These are phyloP conservation scores for Phaeosphaeriaceae sp. DNA, from an alignment of 2,329 filamentous ascomycete species.

Conservation along the genomic window DNA sequence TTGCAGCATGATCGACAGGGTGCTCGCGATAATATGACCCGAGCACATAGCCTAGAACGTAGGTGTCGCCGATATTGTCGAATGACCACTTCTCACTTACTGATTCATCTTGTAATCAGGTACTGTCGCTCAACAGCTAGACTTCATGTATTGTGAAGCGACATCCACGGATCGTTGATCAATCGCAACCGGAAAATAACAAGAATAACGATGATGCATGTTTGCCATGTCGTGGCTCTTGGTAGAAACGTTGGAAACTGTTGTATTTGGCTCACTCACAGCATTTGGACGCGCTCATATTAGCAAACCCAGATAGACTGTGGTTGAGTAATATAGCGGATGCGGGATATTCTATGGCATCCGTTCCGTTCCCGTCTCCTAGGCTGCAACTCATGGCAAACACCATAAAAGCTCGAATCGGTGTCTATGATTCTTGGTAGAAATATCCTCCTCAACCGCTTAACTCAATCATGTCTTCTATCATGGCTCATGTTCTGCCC, in stretches of 20 bases:
- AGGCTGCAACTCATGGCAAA: conserved; percentile 9
- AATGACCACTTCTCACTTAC: no score
- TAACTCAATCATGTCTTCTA: conserved; percentile 6
- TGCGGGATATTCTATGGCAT: neutral
- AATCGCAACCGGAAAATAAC: no score
- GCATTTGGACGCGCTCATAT: neutral
- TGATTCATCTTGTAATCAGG: no score
- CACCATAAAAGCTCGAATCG: neutral
- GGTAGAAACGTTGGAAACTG: no score
- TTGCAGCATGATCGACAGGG: conserved; percentile 13
- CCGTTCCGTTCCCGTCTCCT: neutral
- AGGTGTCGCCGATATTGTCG: no score
- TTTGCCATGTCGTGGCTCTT: no score
- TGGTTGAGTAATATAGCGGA: neutral
- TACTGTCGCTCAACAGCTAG: no score
- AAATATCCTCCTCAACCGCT: neutral
- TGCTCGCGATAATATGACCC: conserved; percentile 21
- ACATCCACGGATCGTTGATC: no score
- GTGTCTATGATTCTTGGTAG: neutral
- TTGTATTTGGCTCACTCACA: no score
- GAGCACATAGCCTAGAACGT: conserved; percentile 3
- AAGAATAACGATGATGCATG: no score
- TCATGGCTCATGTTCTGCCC: conserved; percentile 12
- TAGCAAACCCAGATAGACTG: neutral
- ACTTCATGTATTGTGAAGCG: no score